Percentiles rank a stretch among this genome's conserved stretches.
Conservation (phyloP, 768 basidiomycete genomes). For the Tubosaeta sp. region DNA sequence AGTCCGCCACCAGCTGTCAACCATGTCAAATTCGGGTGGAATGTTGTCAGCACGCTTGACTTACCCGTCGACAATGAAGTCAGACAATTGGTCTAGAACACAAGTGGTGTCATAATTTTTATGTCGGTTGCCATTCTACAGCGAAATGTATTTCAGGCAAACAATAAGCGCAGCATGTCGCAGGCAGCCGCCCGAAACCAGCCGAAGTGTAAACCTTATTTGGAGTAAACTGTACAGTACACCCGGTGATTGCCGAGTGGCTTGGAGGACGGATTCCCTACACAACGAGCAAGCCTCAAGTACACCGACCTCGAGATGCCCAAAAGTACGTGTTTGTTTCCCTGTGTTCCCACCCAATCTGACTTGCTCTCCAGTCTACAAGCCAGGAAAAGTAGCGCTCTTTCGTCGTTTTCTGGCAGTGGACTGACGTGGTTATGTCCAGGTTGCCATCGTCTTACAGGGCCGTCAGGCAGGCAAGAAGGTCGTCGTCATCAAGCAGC, state of each 20-base stretch:
- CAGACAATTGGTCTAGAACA: too few species aligned
- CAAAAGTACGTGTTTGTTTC: slow-evolving; percentile 29
- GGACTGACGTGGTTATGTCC: slow-evolving; percentile 2
- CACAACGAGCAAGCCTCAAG: slow-evolving; percentile 20
- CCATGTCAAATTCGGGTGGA: not conserved
- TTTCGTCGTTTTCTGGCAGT: not conserved
- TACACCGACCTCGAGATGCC: slow-evolving; percentile 40
- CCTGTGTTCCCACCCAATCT: not conserved
- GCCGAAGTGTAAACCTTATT: slow-evolving; percentile 6
- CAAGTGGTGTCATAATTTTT: too few species aligned
- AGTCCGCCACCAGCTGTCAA: not conserved
- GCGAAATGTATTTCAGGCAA: too few species aligned
- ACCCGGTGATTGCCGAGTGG: slow-evolving; percentile 34
- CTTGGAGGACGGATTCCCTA: slow-evolving; percentile 14
- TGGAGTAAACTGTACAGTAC: slow-evolving; percentile 27
- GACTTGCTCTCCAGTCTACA: slow-evolving; percentile 61
- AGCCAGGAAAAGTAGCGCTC: slow-evolving; percentile 79
- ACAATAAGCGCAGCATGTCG: too few species aligned
- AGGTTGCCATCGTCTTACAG: slow-evolving; percentile 97
- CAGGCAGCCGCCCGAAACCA: too few species aligned
- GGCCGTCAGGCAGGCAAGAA: slow-evolving; percentile 99
- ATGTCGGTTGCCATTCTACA: too few species aligned
- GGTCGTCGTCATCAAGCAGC: slow-evolving; percentile 97
- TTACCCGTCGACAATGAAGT: too few species aligned
- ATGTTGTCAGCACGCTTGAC: too few species aligned